Conservation (phyloP, 192 early-diverging fungal species). For the Oehlia diaphana region DNA sequence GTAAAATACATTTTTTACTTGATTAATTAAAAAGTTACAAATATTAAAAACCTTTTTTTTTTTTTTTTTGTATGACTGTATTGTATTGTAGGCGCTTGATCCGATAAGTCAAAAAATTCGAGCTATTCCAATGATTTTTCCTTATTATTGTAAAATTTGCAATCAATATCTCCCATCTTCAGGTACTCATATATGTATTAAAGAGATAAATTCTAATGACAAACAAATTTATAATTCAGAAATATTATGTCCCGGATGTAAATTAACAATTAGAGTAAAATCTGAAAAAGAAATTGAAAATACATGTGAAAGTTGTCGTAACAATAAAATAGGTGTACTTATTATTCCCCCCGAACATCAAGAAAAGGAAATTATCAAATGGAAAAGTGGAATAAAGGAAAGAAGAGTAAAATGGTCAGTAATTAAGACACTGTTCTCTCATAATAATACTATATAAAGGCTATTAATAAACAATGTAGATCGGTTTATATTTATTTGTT, state of each 20-base stretch:
- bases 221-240: neutral
- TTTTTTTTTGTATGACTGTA: neutral
- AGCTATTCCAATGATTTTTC: neutral
- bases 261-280: neutral
- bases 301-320: neutral
- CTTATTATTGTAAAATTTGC: slow-evolving; percentile 1
- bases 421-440: too few species aligned
- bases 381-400: too few species aligned
- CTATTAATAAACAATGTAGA: too few species aligned
- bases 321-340: neutral
- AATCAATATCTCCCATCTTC: neutral
- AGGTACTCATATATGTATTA: neutral
- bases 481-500: neutral
- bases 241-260: neutral
- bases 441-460: too few species aligned
- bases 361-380: neutral
- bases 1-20: neutral
- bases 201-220: neutral
- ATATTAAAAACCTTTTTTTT: neutral
- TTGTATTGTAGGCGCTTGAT: neutral
- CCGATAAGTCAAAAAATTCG: neutral
- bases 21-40: too few species aligned
- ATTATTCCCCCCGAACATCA: neutral
- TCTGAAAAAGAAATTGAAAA: neutral
- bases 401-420: too few species aligned